Evolutionary conservation across 1,139 yeast genomes (phyloP).

Genomic region (Suhomyces wounanorum): DNA sequence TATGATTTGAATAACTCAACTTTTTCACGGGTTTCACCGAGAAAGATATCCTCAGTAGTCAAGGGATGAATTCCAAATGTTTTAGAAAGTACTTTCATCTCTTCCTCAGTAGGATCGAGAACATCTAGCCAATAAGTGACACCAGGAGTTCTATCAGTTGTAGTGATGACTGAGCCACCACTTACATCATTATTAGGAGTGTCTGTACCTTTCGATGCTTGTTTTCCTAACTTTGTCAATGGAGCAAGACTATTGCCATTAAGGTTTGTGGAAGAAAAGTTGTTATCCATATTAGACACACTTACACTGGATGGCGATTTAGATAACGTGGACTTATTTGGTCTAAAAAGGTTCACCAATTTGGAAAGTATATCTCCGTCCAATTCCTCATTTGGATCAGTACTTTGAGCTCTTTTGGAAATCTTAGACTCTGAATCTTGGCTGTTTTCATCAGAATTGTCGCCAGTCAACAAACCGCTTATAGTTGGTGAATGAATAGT

Average conservation of each 20-base stretch:
- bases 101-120: constrained; percentile 91
- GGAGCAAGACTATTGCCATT: constrained; percentile 11
- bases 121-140: constrained; percentile 91
- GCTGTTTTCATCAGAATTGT: neutral
- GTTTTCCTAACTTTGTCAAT: constrained; percentile 10
- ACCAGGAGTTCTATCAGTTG: constrained; percentile 6
- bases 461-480: constrained; percentile 61
- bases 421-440: constrained; percentile 8
- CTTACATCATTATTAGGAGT: constrained; percentile 19
- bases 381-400: constrained; percentile 13
- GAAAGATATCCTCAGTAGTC: constrained; percentile 91
- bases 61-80: constrained; percentile 94
- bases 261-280: constrained; percentile 7
- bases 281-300: constrained; percentile 10
- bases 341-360: constrained; percentile 35
- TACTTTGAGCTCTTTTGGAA: neutral
- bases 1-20: constrained; percentile 89
- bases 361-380: constrained; percentile 17
- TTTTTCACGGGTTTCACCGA: constrained; percentile 93
- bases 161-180: constrained; percentile 14
- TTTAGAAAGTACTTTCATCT: constrained; percentile 88
- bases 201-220: constrained; percentile 7
- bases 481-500: constrained; percentile 90
- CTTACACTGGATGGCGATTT: constrained; percentile 18
- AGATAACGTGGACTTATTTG: constrained; percentile 22